A percentile compares a stretch with the other conserved stretches of the same genome.
These are phyloP conservation scores for Zizania palustris DNA, from an alignment of 202 grass and related monocot species.

Conservation along the genomic window DNA sequence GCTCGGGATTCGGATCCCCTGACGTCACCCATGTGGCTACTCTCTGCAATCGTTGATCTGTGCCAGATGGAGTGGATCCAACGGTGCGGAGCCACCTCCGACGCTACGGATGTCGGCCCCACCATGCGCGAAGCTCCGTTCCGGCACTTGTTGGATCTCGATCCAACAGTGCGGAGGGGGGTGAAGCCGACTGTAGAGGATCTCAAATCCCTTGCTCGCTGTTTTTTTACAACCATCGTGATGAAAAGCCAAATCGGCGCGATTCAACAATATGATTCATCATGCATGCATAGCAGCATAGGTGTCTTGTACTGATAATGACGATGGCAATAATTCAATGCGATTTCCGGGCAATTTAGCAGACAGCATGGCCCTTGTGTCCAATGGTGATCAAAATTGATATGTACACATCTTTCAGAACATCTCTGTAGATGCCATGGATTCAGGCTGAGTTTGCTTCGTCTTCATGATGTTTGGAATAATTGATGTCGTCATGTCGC, in stretches of 20 bases:
- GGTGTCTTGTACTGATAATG: background rate
- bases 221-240: background rate
- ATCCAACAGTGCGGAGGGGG: too few relatives aligned
- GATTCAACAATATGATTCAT: background rate
- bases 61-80: too few relatives aligned
- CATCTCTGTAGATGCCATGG: background rate
- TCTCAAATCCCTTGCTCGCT: background rate
- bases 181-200: too few relatives aligned
- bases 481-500: background rate
- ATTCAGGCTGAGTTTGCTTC: constrained; percentile 18
- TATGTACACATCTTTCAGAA: background rate
- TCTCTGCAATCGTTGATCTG: too few relatives aligned
- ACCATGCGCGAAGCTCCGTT: too few relatives aligned
- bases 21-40: too few relatives aligned
- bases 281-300: background rate
- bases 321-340: background rate
- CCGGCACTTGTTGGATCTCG: too few relatives aligned
- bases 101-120: too few relatives aligned
- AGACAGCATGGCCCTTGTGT: background rate
- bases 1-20: too few relatives aligned
- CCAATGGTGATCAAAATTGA: background rate
- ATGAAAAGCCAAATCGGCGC: background rate
- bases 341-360: background rate
- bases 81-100: too few relatives aligned
- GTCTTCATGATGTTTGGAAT: background rate